Evolutionary conservation across 2,329 filamentous ascomycete genomes (phyloP), one percentile per base, ranked within the genome.

Genomic region (Dactylonectria macrodidyma): DNA sequence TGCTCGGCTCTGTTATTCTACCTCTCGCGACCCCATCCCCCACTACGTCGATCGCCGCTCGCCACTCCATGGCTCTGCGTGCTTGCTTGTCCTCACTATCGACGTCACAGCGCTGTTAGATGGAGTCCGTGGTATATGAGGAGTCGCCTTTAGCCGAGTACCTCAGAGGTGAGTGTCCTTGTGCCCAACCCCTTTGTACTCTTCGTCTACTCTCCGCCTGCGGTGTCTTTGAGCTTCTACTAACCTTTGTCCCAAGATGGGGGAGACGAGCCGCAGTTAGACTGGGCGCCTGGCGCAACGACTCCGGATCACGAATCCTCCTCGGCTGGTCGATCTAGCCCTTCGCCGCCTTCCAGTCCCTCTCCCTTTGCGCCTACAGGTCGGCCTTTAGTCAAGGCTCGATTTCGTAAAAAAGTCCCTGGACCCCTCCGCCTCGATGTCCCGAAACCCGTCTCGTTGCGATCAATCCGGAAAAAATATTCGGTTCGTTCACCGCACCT

Each of bases 111-210:
- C 75, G 59, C 72, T 75, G 71, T 73, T 75, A 78, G 71, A 81
- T 98, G 95, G 95, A 97, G 88, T 90, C 93, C 78, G 87, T 97
- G 76, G 90, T 97, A 75, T 93, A 93, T 83, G 90, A 96, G 84
- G 91, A 95, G 84, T 93, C 93, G 80, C 95, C 95, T 76, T 87
- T 98, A 83, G 95, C 94, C 79, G 91, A 93, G 78, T 96, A 96
- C 84, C 90, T 98, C 75, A 92, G 95, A 90, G 95, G 95, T 96
- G 82, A 77, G 75, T 56, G 16, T 44, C 51, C 36, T 26, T 52
- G 48, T 26, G 51, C 55, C 44, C 36, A n/a, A 54, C 47, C 46
- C 33, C 30, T 30, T 30, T 30, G 26, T 30, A 30, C 52, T 63
- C 38, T 19, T 3, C 24, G 10, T 19, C 51, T 41, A 30, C 26